Conservation (phyloP, 306 rosid genomes). For the Benincasa hispida region DNA sequence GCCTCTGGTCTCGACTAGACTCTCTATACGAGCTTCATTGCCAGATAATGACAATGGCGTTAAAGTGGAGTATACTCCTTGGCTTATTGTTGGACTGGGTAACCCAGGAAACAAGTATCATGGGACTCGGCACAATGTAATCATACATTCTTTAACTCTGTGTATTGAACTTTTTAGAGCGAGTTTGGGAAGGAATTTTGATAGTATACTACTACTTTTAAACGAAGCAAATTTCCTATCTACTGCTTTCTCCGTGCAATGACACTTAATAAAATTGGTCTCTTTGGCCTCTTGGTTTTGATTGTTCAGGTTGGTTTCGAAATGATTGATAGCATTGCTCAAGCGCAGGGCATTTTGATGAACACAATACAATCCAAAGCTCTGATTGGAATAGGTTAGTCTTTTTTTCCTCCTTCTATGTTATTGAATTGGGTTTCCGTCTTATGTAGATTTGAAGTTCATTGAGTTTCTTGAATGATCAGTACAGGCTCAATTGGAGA, state of each 20-base stretch:
- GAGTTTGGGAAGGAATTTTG: neutral
- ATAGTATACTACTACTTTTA: neutral
- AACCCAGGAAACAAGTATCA: slow-evolving; percentile 88
- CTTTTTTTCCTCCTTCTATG: neutral
- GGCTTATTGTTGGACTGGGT: slow-evolving; percentile 93
- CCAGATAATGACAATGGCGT: slow-evolving; percentile 25
- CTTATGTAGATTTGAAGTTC: slow-evolving; percentile 1
- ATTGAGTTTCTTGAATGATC: slow-evolving; percentile 20
- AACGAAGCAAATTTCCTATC: neutral
- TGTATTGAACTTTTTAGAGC: neutral
- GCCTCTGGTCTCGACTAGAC: slow-evolving; percentile 18
- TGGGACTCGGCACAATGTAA: slow-evolving; percentile 90
- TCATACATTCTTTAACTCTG: neutral
- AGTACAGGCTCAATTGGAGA: slow-evolving; percentile 84
- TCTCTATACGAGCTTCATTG: slow-evolving; percentile 42
- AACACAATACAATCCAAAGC: slow-evolving; percentile 88
- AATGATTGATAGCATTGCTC: slow-evolving; percentile 56
- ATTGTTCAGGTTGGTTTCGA: slow-evolving; percentile 76
- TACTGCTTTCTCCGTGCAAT: neutral
- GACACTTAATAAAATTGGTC: neutral
- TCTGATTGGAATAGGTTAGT: slow-evolving; percentile 71
- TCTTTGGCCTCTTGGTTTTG: neutral
- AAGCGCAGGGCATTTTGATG: slow-evolving; percentile 58
- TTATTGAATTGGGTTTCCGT: neutral
- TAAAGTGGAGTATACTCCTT: slow-evolving; percentile 85